These are phyloP conservation scores for Luffa aegyptiaca DNA, from an alignment of 306 rosid genomes.

Conservation along the genomic window DNA sequence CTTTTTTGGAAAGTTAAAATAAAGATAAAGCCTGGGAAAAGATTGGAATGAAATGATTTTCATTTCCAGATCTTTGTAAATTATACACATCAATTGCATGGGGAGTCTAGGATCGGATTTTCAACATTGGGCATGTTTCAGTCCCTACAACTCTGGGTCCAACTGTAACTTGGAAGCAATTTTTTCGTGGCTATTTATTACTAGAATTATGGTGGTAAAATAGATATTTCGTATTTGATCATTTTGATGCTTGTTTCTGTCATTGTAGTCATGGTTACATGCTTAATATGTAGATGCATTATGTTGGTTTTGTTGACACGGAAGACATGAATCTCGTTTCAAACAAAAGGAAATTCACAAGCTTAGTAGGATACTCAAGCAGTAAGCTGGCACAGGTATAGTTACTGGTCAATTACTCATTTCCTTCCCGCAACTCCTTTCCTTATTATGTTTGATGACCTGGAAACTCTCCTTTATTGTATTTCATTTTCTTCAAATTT, in stretches of 20 bases:
- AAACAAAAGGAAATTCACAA: conserved; percentile 61
- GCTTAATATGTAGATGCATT: conserved; percentile 59
- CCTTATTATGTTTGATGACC: neutral
- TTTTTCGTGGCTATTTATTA: neutral
- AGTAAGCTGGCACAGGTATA: conserved; percentile 95
- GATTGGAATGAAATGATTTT: neutral
- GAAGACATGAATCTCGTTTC: conserved; percentile 81
- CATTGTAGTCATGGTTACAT: conserved; percentile 7
- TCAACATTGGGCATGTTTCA: neutral
- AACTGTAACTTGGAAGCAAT: neutral
- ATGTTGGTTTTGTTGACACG: conserved; percentile 79
- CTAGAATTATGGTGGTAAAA: neutral
- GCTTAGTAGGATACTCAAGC: conserved; percentile 67
- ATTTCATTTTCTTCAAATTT: neutral
- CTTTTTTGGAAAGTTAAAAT: neutral
- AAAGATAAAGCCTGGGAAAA: neutral
- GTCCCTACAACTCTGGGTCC: neutral
- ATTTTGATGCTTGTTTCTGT: conserved; percentile 4
- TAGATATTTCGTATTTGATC: neutral
- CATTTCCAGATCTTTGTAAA: neutral
- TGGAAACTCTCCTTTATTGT: neutral
- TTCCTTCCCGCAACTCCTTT: neutral
- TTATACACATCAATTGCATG: neutral
- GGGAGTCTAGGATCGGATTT: neutral
- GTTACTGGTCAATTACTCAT: neutral